Evolutionary conservation across 129 eudicot species (phyloP).

Genomic region (Oenanthe sinensis): DNA sequence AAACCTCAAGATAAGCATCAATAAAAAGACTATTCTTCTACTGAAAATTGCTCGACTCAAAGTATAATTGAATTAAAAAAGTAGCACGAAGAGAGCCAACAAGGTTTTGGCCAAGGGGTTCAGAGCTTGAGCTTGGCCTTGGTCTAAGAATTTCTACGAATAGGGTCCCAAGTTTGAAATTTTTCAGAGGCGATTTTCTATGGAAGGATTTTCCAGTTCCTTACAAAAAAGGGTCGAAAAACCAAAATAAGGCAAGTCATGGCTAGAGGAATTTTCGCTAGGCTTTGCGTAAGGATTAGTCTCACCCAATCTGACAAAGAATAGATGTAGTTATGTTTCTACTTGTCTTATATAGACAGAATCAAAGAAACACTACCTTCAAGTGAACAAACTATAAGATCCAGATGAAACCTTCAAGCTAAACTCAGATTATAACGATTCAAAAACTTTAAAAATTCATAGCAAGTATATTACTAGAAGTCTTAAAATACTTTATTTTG

Average conservation of each 20-base stretch:
- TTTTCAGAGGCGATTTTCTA: no score
- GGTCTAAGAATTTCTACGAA: neutral
- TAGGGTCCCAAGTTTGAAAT: neutral
- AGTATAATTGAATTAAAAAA: neutral
- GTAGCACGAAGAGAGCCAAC: neutral
- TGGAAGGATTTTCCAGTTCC: no score
- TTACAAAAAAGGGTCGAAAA: neutral
- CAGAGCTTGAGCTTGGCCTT: neutral
- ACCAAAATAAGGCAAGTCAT: neutral
- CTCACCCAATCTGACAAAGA: no score
- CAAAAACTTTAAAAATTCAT: no score
- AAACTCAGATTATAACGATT: neutral
- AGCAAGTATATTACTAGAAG: neutral
- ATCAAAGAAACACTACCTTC: neutral
- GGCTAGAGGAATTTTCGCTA: neutral
- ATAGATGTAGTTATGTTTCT: neutral
- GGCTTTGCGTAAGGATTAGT: no score
- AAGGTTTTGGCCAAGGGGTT: neutral
- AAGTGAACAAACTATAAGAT: neutral
- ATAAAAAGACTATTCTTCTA: neutral
- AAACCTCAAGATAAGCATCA: no score
- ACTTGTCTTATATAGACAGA: no score
- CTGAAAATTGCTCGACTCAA: neutral
- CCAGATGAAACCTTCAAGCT: neutral
- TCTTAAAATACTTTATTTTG: neutral